Evolutionary conservation across 169 alveolate genomes (phyloP).

Genomic region (Plasmodium vinckei): DNA sequence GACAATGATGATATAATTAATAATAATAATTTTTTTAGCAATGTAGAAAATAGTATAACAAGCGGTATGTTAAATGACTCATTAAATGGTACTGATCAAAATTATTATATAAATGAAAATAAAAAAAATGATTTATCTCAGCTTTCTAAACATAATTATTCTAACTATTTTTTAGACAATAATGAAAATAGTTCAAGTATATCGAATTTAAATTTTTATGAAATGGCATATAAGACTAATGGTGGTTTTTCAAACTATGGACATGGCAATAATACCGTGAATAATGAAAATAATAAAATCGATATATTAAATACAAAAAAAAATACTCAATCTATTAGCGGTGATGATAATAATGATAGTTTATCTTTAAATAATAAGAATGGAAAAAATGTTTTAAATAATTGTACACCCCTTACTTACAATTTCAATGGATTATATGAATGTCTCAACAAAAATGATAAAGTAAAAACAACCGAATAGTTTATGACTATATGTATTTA

Average conservation of each 20-base stretch:
- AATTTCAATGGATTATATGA: slow-evolving; percentile 31
- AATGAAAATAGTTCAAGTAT: not conserved
- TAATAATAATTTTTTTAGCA: not conserved
- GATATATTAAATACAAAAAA: not conserved
- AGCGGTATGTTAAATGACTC: not conserved
- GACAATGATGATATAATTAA: not conserved
- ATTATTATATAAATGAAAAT: not conserved
- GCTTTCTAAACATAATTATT: not conserved
- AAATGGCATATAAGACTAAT: slow-evolving; percentile 28
- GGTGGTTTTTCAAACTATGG: slow-evolving; percentile 18
- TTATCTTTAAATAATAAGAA: slow-evolving; percentile 1
- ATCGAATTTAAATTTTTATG: slow-evolving; percentile 20
- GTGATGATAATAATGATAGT: not conserved
- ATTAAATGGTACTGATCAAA: not conserved
- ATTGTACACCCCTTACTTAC: slow-evolving; percentile 25
- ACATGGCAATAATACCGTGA: not conserved
- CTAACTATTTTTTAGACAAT: not conserved
- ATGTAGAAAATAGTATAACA: not conserved
- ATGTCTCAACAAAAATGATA: slow-evolving; percentile 11
- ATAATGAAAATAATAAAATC: not conserved
- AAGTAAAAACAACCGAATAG: not conserved
- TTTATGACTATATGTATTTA: too few relatives aligned
- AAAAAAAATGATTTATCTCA: not conserved
- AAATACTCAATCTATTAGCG: not conserved
- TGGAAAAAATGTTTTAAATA: slow-evolving; percentile 11